A percentile compares a stretch with the other conserved stretches of the same genome.
These are phyloP conservation scores for Pisolithus microcarpus DNA, from an alignment of 768 basidiomycete species.

Conservation along the genomic window DNA sequence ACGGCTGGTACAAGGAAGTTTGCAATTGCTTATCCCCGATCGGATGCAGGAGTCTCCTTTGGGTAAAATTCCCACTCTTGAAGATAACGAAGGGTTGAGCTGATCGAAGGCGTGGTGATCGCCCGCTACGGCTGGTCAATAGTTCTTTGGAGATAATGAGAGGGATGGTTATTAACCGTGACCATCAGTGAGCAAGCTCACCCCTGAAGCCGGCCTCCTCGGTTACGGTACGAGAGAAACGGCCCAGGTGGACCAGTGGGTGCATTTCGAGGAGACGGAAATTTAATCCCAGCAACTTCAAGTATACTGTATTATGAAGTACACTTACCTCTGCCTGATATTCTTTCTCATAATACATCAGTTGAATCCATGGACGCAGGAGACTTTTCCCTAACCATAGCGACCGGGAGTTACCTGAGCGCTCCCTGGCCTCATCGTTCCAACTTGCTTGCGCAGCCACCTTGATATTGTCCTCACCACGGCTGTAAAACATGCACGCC, in stretches of 20 bases:
- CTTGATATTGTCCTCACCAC: constrained; percentile 12
- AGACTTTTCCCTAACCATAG: not conserved
- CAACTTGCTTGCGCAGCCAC: constrained; percentile 11
- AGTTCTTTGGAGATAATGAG: not conserved
- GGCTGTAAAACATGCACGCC: not conserved
- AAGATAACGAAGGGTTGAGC: not conserved
- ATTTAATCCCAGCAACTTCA: not conserved
- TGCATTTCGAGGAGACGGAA: constrained; percentile 7
- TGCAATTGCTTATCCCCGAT: not conserved
- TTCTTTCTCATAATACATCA: not conserved
- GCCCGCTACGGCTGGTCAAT: constrained; percentile 4
- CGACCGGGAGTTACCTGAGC: constrained; percentile 11
- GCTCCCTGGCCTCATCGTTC: constrained; percentile 6
- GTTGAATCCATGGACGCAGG: not conserved
- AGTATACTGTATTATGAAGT: not conserved
- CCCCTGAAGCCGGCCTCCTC: constrained; percentile 2
- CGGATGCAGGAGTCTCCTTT: constrained; percentile 2
- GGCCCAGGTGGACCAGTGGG: constrained; percentile 5
- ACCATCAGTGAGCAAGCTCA: constrained; percentile 4
- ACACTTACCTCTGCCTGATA: not conserved
- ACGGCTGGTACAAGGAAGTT: no score
- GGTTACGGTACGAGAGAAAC: constrained; percentile 1
- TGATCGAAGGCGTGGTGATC: constrained; percentile 6
- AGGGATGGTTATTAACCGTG: not conserved
- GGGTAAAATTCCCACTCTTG: constrained; percentile 6